Conservation (phyloP, 768 basidiomycete genomes). For the Butyriboletus loyo region DNA sequence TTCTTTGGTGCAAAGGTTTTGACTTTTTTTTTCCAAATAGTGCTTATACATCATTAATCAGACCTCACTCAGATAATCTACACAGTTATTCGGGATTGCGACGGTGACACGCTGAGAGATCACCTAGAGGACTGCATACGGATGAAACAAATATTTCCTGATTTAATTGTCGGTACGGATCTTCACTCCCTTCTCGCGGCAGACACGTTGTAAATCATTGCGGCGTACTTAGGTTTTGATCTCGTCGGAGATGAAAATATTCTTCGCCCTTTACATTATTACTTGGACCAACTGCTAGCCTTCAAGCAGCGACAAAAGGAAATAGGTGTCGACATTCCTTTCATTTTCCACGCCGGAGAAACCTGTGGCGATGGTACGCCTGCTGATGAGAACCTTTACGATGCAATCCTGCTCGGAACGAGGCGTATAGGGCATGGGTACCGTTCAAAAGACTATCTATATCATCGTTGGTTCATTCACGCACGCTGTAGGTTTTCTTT, state of each 20-base stretch:
- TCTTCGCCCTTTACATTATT: constrained; percentile 56
- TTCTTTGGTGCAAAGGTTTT: constrained; percentile 66
- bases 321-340: constrained; percentile 58
- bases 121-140: constrained; percentile 72
- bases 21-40: neutral
- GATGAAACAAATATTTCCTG: constrained; percentile 71
- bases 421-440: constrained; percentile 83
- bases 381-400: constrained; percentile 72
- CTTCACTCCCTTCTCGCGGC: neutral
- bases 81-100: constrained; percentile 54
- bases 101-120: constrained; percentile 55
- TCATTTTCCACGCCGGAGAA: constrained; percentile 79
- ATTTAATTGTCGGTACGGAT: constrained; percentile 59
- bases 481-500: constrained; percentile 54
- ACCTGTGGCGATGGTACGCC: constrained; percentile 72
- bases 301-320: constrained; percentile 59
- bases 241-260: constrained; percentile 75
- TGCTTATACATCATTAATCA: neutral
- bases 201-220: neutral
- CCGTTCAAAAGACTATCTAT: neutral
- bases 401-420: constrained; percentile 74
- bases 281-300: constrained; percentile 54
- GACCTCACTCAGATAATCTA: constrained; percentile 59
- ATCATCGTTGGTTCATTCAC: neutral
- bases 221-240: constrained; percentile 59